Conservation (phyloP, 2,329 filamentous ascomycete genomes). For the Aspergillus novoparasiticus region DNA sequence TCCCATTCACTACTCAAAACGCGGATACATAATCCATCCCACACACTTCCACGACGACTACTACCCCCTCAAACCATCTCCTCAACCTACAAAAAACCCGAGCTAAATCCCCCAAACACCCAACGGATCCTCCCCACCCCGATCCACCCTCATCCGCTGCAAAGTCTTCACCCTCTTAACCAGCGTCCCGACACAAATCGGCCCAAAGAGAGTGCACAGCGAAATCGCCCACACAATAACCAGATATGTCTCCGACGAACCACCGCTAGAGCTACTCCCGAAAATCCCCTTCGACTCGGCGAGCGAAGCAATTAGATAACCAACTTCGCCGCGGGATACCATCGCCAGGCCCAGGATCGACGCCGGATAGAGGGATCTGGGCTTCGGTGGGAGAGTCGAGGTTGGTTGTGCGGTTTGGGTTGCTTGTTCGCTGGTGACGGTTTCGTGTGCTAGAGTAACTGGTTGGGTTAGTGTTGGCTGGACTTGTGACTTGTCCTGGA, state of each 20-base stretch:
- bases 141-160: slow-evolving; percentile 28
- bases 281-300: slow-evolving; percentile 61
- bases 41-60: too few relatives aligned
- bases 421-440: neutral
- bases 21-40: too few relatives aligned
- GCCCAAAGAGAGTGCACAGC: slow-evolving; percentile 59
- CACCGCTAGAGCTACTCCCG: slow-evolving; percentile 11
- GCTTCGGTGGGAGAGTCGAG: slow-evolving; percentile 42
- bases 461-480: neutral
- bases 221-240: slow-evolving; percentile 60
- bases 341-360: slow-evolving; percentile 69
- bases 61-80: neutral
- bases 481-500: neutral
- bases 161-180: slow-evolving; percentile 51
- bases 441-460: neutral
- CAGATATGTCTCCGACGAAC: slow-evolving; percentile 52
- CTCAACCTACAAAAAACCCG: neutral
- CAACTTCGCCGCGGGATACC: slow-evolving; percentile 78
- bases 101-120: slow-evolving; percentile 47
- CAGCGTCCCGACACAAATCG: slow-evolving; percentile 54
- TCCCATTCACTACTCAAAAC: too few relatives aligned
- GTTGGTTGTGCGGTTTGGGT: neutral
- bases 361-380: slow-evolving; percentile 67
- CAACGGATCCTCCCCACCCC: slow-evolving; percentile 40
- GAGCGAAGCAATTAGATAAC: slow-evolving; percentile 72